Evolutionary conservation across 257 asterid genomes (phyloP).

Genomic region (Capsicum baccatum): DNA sequence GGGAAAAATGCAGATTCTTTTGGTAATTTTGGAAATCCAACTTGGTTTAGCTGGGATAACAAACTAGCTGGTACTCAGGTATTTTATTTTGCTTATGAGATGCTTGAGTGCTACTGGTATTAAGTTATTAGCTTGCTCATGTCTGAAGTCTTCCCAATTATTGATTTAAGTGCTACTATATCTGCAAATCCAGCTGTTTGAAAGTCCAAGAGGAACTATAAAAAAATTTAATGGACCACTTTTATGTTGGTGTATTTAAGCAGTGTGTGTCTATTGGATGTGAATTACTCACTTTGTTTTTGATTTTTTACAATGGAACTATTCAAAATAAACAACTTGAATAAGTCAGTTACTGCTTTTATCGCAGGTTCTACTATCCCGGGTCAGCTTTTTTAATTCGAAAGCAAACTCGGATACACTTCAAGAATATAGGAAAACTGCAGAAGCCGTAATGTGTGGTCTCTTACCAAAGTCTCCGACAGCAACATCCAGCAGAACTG

Average conservation of each 20-base stretch:
- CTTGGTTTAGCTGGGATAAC: conserved; percentile 98
- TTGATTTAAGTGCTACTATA: neutral
- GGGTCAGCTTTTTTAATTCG: conserved; percentile 72
- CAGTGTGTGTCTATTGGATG: neutral
- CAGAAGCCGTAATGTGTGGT: conserved; percentile 92
- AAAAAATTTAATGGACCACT: neutral
- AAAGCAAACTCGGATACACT: conserved; percentile 56
- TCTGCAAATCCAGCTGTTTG: conserved; percentile 14
- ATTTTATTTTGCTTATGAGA: conserved; percentile 25
- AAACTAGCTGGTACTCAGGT: conserved; percentile 90
- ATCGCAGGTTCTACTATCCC: conserved; percentile 77
- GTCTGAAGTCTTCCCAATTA: neutral
- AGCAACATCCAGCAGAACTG: conserved; percentile 77
- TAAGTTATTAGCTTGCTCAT: neutral
- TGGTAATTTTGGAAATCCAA: conserved; percentile 73
- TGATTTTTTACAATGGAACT: neutral
- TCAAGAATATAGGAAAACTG: conserved; percentile 62
- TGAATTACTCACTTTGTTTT: neutral
- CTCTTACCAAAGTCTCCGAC: conserved; percentile 80
- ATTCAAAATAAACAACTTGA: neutral
- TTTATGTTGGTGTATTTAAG: conserved; percentile 1
- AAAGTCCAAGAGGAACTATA: neutral
- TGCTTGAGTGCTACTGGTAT: neutral
- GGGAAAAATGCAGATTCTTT: conserved; percentile 61
- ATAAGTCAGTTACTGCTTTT: conserved; percentile 17